Evolutionary conservation across 148 eudicot genomes (phyloP), one percentile per base, ranked within the genome.

Genomic region (Silene conica): DNA sequence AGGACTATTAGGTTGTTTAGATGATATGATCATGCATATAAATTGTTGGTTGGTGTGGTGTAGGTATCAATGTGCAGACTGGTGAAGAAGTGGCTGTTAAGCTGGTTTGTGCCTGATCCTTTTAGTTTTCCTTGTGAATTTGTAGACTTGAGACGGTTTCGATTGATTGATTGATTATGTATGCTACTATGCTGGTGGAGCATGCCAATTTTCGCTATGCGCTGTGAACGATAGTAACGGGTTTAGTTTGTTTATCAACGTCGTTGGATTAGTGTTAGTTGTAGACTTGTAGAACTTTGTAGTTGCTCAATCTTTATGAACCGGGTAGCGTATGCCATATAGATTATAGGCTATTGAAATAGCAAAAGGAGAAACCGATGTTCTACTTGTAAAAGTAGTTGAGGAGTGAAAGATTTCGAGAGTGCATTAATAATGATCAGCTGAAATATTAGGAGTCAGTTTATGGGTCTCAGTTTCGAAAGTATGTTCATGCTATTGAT

Each of bases 11-110:
- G 15, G 21, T 22, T 22, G 25, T 55, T 55, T 14, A 63, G 26
- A 26, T 63, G 38, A 56, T 56, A 13, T 61, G 50, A 25, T 65
- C 31, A 19, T 60, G 41, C n/a, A 28, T 46, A 16, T 56, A 14
- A 43, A 43, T 61, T 74, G 69, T 63, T 18, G 12, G 6, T 46
- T 63, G 60, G 41, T 78, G 72, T 63, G 60, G 41, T 78, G 72
- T 82, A 92, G 97, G 97, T 71, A 87, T 88, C 31, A 92, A 90
- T 85, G 85, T 88, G 43, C 97, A 92, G 79, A 85, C 86, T 59
- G 89, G 91, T 25, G 97, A 92, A 77, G 97, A 92, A 83, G 96
- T 92, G 74, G 97, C 92, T 16, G 85, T 90, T 59, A 92, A 92
- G 89, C 83, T 92, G 90, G 97, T 92, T 85, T 81, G 97, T 83